phyloP scores from a whole-genome alignment of 2,329 filamentous ascomycete genomes.

The Exophiala oligosperma region DNA sequence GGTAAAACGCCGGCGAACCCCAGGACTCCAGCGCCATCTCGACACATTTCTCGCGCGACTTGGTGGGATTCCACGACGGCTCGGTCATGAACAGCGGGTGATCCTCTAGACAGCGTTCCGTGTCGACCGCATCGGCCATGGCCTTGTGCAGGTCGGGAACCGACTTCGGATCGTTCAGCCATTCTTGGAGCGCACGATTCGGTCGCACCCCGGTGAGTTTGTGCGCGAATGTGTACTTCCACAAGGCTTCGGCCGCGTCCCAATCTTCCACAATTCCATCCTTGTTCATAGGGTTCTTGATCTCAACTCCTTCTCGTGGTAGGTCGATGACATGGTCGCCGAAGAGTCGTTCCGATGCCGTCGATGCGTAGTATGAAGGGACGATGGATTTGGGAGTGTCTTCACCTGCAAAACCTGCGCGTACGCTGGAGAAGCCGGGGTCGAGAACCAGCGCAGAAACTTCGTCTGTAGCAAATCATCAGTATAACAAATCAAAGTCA shows the following conservation, averaged over 20 bases:
- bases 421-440: constrained; percentile 84
- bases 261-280: constrained; percentile 95
- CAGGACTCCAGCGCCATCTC: constrained; percentile 97
- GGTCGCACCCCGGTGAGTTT: constrained; percentile 77
- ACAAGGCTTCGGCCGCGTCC: constrained; percentile 85
- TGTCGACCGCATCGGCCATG: constrained; percentile 61
- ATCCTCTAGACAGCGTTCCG: constrained; percentile 79
- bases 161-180: constrained; percentile 64
- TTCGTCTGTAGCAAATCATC: constrained; percentile 65
- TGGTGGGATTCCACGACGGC: constrained; percentile 85
- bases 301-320: constrained; percentile 72
- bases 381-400: constrained; percentile 93
- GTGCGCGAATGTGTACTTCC: constrained; percentile 90
- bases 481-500: background rate
- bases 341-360: constrained; percentile 63
- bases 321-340: constrained; percentile 88
- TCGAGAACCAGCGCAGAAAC: constrained; percentile 96
- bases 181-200: constrained; percentile 71
- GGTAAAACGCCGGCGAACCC: constrained; percentile 92
- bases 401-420: constrained; percentile 96
- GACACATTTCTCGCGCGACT: constrained; percentile 88
- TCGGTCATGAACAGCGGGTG: constrained; percentile 93
- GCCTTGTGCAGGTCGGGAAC: constrained; percentile 59
- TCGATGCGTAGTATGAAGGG: constrained; percentile 80
- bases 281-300: constrained; percentile 86